Percentiles rank a stretch among this genome's conserved stretches.
phyloP scores from a whole-genome alignment of 441 rosid species.

The Adansonia gregorii region DNA sequence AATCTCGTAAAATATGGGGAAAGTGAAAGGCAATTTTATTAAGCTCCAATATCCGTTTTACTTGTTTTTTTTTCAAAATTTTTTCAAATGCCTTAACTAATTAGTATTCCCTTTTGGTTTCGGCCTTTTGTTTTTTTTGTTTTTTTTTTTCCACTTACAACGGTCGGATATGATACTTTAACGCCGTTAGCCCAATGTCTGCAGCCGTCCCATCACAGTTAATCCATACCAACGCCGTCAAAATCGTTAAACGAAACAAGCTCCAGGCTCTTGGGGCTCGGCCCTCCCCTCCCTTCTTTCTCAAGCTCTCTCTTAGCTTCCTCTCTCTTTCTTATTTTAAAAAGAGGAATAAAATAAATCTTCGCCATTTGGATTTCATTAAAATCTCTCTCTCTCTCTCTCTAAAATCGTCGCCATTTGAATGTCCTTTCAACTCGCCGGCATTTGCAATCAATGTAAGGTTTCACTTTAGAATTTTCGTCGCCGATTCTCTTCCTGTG shows the following conservation, averaged over 20 bases:
- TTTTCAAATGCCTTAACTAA: constrained; percentile 19
- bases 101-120: not conserved
- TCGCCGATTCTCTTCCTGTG: constrained; percentile 8
- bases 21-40: constrained; percentile 6
- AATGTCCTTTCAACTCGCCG: constrained; percentile 24
- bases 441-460: constrained; percentile 29
- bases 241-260: not conserved
- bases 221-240: constrained; percentile 12
- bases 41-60: not conserved
- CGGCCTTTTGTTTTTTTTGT: constrained; percentile 13
- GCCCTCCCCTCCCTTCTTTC: not conserved
- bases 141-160: constrained; percentile 27
- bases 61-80: constrained; percentile 12
- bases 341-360: constrained; percentile 19
- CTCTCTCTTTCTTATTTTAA: constrained; percentile 16
- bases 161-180: constrained; percentile 33
- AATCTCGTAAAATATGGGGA: constrained; percentile 26
- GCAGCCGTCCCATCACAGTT: not conserved
- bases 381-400: not conserved
- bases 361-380: constrained; percentile 25
- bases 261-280: constrained; percentile 3
- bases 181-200: constrained; percentile 29
- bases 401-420: constrained; percentile 26
- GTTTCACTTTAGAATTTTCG: not conserved
- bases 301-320: not conserved